These are phyloP conservation scores for Crucihimalaya himalaica DNA, from an alignment of 345 rosid species.

Conservation along the genomic window DNA sequence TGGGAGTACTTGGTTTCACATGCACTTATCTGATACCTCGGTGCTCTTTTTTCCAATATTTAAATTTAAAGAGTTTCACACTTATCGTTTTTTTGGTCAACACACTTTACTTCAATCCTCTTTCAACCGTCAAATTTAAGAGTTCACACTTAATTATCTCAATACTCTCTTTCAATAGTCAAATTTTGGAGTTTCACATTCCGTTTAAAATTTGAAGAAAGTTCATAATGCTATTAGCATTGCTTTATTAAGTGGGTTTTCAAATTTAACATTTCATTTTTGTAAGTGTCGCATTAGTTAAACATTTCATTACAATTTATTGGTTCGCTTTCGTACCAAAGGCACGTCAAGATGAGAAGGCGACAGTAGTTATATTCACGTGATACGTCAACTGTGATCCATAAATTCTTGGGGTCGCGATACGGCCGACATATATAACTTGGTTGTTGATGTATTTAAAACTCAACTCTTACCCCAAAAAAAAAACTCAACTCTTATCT, in stretches of 20 bases:
- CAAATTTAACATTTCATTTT: background rate
- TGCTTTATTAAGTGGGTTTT: background rate
- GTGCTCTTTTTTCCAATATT: conserved; percentile 10
- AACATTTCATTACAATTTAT: background rate
- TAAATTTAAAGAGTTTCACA: background rate
- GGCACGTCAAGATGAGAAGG: conserved; percentile 5
- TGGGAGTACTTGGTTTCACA: conserved; percentile 10
- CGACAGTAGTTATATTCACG: background rate
- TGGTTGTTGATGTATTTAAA: background rate
- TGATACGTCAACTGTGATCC: background rate
- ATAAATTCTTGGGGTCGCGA: background rate
- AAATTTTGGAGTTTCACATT: background rate
- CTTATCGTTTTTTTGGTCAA: background rate
- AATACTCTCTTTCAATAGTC: background rate
- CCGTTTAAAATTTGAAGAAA: background rate
- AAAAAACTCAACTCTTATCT: background rate
- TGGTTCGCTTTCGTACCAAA: background rate
- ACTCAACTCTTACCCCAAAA: background rate
- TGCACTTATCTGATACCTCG: background rate
- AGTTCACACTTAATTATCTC: background rate
- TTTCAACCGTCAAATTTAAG: conserved; percentile 1
- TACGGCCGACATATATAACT: background rate
- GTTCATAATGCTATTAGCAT: background rate
- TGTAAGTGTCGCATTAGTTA: background rate
- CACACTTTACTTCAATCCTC: background rate